These are phyloP conservation scores for Schizopora paradoxa DNA, from an alignment of 1,284 basidiomycete species.

Conservation along the genomic window DNA sequence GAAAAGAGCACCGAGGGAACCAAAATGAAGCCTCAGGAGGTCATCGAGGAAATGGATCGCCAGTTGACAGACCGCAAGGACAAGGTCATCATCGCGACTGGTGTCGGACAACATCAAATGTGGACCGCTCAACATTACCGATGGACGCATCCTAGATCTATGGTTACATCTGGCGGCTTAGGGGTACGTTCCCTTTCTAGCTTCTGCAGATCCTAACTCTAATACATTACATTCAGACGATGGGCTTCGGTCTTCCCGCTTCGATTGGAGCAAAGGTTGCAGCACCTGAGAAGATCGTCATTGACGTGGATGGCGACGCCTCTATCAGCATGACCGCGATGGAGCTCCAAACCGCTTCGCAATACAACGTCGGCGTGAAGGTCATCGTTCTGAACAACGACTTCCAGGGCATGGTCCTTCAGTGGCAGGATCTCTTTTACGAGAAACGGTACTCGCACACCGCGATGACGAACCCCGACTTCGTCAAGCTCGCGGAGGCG, in stretches of 20 bases:
- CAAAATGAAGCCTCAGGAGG: slow-evolving; percentile 94
- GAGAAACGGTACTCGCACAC: slow-evolving; percentile 93
- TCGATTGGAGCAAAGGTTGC: slow-evolving; percentile 97
- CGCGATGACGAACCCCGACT: slow-evolving; percentile 91
- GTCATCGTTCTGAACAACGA: slow-evolving; percentile 88
- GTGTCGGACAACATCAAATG: slow-evolving; percentile 99
- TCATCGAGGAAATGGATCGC: slow-evolving; percentile 85
- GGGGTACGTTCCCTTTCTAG: slow-evolving; percentile 53
- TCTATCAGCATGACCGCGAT: slow-evolving; percentile 99
- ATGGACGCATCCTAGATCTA: slow-evolving; percentile 83
- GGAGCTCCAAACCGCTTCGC: slow-evolving; percentile 93
- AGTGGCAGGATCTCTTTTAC: slow-evolving; percentile 99
- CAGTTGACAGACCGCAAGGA: slow-evolving; percentile 78
- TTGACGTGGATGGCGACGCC: slow-evolving; percentile 97
- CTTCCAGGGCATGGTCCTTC: slow-evolving; percentile 97
- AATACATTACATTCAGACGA: slow-evolving; percentile 54
- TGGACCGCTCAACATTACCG: slow-evolving; percentile 96
- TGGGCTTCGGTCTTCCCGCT: slow-evolving; percentile 95
- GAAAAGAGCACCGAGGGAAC: slow-evolving; percentile 59
- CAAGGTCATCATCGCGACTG: slow-evolving; percentile 85
- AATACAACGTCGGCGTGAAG: slow-evolving; percentile 93
- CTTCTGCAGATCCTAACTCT: slow-evolving; percentile 17
- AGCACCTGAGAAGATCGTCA: slow-evolving; percentile 86
- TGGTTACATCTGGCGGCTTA: slow-evolving; percentile 96
- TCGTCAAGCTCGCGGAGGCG: slow-evolving; percentile 79